phyloP scores from a whole-genome alignment of 495 filamentous ascomycete species.

The Penicillium atrosanguineum region DNA sequence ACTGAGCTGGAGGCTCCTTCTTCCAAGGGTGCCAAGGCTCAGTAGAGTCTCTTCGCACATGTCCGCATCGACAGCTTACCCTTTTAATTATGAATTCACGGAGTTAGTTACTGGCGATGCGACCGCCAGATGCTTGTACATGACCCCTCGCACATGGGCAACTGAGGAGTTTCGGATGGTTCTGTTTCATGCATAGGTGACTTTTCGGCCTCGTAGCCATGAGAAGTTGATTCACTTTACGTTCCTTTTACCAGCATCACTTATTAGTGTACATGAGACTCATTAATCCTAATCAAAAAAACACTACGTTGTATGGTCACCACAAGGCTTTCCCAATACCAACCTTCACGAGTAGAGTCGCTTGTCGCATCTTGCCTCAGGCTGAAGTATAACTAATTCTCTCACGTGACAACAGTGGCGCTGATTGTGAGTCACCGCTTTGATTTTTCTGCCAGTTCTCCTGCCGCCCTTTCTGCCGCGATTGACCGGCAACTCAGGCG shows the following conservation, averaged over 20 bases:
- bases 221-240: conserved; percentile 6
- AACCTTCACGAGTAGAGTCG: not conserved
- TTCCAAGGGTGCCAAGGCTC: conserved; percentile 53
- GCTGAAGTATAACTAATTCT: not conserved
- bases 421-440: not conserved
- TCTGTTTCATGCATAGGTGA: conserved; percentile 23
- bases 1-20: conserved; percentile 64
- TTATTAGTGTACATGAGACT: conserved; percentile 31
- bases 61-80: conserved; percentile 1
- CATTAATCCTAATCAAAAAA: conserved; percentile 36
- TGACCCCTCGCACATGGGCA: conserved; percentile 13
- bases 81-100: conserved; percentile 27
- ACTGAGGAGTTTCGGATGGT: conserved; percentile 19
- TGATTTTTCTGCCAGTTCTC: not conserved
- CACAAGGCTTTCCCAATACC: not conserved
- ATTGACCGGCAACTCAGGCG: not conserved
- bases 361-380: not conserved
- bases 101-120: conserved; percentile 2
- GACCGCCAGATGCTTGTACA: conserved; percentile 9
- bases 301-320: not conserved
- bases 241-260: conserved; percentile 13
- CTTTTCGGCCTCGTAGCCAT: not conserved
- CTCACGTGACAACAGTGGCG: too few species aligned
- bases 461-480: not conserved
- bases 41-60: conserved; percentile 35